Base-by-base conservation (phyloP, 2,329 filamentous ascomycete species). In the Ascochyta viciae-villosae region DNA sequence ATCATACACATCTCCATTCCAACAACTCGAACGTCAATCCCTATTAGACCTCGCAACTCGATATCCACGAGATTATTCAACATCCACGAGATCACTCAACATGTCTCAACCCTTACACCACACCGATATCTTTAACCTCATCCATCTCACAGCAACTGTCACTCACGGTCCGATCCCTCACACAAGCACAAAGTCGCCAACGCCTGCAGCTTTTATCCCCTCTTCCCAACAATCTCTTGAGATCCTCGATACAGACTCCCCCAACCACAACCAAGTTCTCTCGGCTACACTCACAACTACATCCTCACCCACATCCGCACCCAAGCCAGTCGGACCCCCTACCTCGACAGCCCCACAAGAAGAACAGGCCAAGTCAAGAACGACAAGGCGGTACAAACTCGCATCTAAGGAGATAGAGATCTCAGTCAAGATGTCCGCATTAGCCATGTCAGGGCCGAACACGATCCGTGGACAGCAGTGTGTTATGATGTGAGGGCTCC, bases 401-500 rank as follows among this genome's bases (percentile, higher is more conserved):
- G 39, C 27, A 35, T 29, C 41, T 15, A 29, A 16, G 4, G 19
- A n/a, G 1, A 10, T 24, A 4, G 41, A 16, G 8, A 3, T 50
- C 1, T 37, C 27, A 16, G 19, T 26, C 4, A 37, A 39, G 6
- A 16, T 22, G 3, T 8, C 53, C 24, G 8, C 24, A 6, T n/a
- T 42, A 29, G 41, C 29, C 12, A 50, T 50, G 13, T n/a, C 41
- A 7, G 48, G 31, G 19, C 38, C 38, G 3, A 38, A 42, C 8
- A 46, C 37, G 29, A 50, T 50, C 8, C 46, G 53, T 3, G 53
- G 53, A 6, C 34, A 22, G 7, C 53, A 55, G 53, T 55, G 53
- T 22, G 26, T 16, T 15, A 46, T 47, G 2, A 55, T 55, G 53
- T 55, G 41, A 50, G 37, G 3, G 3, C 4, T 10, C 3, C 4